Base-by-base conservation (phyloP, 73 alveolate genomes). In the Stentor coeruleus region DNA sequence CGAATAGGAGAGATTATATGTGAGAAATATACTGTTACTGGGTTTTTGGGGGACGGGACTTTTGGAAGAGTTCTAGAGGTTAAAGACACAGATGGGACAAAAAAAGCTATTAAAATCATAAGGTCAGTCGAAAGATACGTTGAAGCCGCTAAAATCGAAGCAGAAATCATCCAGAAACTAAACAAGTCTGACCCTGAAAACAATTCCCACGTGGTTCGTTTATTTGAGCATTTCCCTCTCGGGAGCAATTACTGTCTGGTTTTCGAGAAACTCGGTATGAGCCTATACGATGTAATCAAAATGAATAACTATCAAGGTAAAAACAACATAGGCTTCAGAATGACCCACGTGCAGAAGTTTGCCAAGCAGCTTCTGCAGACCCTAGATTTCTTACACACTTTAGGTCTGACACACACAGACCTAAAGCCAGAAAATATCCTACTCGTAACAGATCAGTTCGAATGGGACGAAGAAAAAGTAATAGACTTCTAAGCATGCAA, bases 341-440 rank as follows among this genome's bases (percentile, higher is more conserved):
- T 92, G 76, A 88, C 83, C 41, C 95, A 93, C 74, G 92, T 96
- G 4, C 88, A 89, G 84, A 58, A 66, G 3, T 76, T 96, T 40
- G 97, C 98, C 6, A 73, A 86, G 49, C 94, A 96, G 85, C 80
- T 94, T 39, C 90, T 96, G 55, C 76, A 89, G 84, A 95, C 91
- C 3, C 39, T 95, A 14, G 84, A 88, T 35, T 93, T 90, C 74
- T 26, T 96, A 37, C 98, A 95, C 77, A 84, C 81, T 30, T 41
- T 81, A 38, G 92, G 91, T 40, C 82, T 97, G 14, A 97, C 98
- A 39, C 99, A 97, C 88, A 96, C 99, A 39, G 99, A 97, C 87
- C 86, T 97, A 76, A 97, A 97, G 82, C 99, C 99, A 39, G 99
- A 97, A 89, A 97, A 97, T 75, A 95, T 97, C 39, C 93, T 97